These are phyloP conservation scores for Aspergillus ustus DNA, from an alignment of 2,329 filamentous ascomycete genomes.

Conservation along the genomic window DNA sequence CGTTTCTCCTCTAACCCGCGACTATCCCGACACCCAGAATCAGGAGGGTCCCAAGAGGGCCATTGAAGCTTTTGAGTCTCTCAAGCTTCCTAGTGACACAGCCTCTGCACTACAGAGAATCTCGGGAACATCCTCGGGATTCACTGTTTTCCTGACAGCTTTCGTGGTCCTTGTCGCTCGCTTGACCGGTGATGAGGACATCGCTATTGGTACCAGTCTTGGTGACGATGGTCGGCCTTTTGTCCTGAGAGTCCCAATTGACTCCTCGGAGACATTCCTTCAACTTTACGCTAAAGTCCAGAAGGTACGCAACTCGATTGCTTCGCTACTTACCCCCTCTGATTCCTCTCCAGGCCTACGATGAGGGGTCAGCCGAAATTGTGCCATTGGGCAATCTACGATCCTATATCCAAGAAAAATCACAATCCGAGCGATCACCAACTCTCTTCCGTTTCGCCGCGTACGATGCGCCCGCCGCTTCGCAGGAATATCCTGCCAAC, in stretches of 20 bases:
- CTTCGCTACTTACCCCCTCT: conserved; percentile 1
- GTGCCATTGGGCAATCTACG: conserved; percentile 48
- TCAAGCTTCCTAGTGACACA: conserved; percentile 42
- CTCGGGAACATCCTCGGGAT: conserved; percentile 39
- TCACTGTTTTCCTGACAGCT: conserved; percentile 49
- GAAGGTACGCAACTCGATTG: conserved; percentile 35
- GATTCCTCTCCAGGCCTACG: conserved; percentile 38
- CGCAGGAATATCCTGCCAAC: conserved; percentile 47
- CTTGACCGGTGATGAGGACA: conserved; percentile 55
- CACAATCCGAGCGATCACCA: conserved; percentile 44
- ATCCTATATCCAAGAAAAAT: conserved; percentile 46
- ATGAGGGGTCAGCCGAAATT: conserved; percentile 46
- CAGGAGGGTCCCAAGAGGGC: conserved; percentile 41
- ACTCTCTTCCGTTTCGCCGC: conserved; percentile 53
- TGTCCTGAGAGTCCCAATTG: conserved; percentile 49
- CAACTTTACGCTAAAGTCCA: conserved; percentile 47
- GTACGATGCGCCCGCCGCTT: conserved; percentile 50
- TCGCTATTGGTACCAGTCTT: conserved; percentile 51
- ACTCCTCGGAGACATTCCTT: conserved; percentile 45
- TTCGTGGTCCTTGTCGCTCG: conserved; percentile 51
- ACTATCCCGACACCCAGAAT: conserved; percentile 48
- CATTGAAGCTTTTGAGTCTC: conserved; percentile 50
- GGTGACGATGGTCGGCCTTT: conserved; percentile 51
- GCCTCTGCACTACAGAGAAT: conserved; percentile 46
- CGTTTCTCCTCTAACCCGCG: conserved; percentile 49